Evolutionary conservation across 176 grass and related monocot genomes (phyloP), one percentile per base, ranked within the genome.

Genomic region (Eleusine coracana): DNA sequence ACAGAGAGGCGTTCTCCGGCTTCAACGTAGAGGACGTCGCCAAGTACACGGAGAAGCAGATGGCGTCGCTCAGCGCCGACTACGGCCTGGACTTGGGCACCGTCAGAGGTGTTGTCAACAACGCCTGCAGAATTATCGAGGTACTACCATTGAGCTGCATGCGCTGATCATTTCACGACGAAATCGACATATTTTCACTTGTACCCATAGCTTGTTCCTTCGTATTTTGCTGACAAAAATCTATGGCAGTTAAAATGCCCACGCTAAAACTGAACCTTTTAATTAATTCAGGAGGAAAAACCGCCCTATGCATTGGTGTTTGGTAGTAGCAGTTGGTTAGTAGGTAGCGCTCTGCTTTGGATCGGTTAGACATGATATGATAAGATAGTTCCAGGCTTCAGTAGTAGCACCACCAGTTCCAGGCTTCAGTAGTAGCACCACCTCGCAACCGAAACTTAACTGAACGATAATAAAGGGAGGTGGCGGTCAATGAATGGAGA

Each of bases 1-100:
- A 78, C 68, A 97, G 95, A 86, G 86, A 86, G 59, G 92, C 86
- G 17, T 98, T 98, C 88, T 94, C 91, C 81, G 89, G 91, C 25
- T 98, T 98, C 87, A 50, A 85, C 85, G 87, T 92, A 41, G 91
- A 95, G 12, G 83, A 65, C 5, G 93, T 98, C 3, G 87, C 92
- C 49, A 89, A 88, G 69, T 90, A 94, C 91, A 92, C 87, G 23
- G 96, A 84, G 89, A 93, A 79, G 80, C 93, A 93, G 85, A 95
- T 93, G 91, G 85, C 87, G 59, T 84, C 70, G 49, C 74, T 98
- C 6, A 95, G 93, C 84, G 70, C 81, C 50, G 86, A 85, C 74
- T 91, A 44, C 10, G 87, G 85, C 6, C 74, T 98, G 7, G 96
- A 98, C 80, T 64, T 98, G 73, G 88, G 85, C 63, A 93, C 85